Base-by-base conservation (phyloP, 805 yeast species). In the Wickerhamiella dianesei region DNA sequence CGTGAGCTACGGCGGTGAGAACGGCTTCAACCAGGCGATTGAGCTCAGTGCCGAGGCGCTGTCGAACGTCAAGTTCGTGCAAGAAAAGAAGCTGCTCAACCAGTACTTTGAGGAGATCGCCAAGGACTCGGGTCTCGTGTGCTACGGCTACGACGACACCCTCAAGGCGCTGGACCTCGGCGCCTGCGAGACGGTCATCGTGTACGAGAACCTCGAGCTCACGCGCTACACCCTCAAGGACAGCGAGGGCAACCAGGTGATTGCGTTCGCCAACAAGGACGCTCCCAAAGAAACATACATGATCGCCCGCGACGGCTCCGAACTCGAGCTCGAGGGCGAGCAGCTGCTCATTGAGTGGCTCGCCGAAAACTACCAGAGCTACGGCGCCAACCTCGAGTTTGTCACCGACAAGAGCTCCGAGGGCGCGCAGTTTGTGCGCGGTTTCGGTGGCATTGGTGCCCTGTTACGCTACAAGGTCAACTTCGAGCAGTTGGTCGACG, bases 361-460 rank as follows among this genome's bases (percentile, higher is more conserved):
- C 53, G 97, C 98, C 44, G 98, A 89, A 70, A 85, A 87, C 69
- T 92, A 92, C 70, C 82, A 80, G 64, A 82, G 76, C 21, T 92
- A 76, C 60, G 99, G 99, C 76, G 95, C 98, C 45, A 77, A 82
- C 50, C 75, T 92, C 59, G 99, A 92, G 71, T 92, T 92, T 59
- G 95, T 92, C 56, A 84, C 96, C 44, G 97, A 92, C 71, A 80
- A 86, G 69, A 83, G 95, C 19, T 81, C 94, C 40, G 99, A 92
- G 69, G 99, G 99, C 73, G 94, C 97, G 41, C 99, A 92, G 72
- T 92, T 92, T 67, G 94, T 82, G 50, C 81, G 79, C 59, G 99
- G 99, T 50, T 92, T 92, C 63, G 99, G 99, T 82, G 99, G 98
- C 70, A 77, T 92, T 56, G 99, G 99, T 66, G 96, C 96, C 49